Evolutionary conservation across 2,329 filamentous ascomycete genomes (phyloP).

Genomic region (Fusarium proliferatum): DNA sequence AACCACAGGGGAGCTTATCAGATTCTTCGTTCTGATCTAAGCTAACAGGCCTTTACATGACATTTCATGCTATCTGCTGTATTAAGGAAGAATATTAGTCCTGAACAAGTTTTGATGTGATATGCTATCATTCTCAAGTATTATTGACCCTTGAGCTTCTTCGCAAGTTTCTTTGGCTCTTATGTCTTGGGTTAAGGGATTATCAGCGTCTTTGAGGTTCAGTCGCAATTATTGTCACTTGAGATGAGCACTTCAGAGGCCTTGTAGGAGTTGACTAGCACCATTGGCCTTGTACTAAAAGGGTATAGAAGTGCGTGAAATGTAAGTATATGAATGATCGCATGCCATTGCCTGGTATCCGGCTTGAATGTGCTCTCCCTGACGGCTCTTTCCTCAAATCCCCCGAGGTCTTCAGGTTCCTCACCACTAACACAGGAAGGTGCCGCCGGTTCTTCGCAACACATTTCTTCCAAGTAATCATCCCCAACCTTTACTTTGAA

Average conservation of each 20-base stretch:
- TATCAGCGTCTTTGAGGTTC: not conserved
- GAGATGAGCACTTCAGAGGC: too few relatives aligned
- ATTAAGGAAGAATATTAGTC: not conserved
- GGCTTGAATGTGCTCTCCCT: too few relatives aligned
- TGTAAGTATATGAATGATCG: too few relatives aligned
- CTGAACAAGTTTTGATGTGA: not conserved
- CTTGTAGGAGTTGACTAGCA: not conserved
- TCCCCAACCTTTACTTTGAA: rapidly evolving
- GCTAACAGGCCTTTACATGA: too few relatives aligned
- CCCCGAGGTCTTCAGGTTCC: rapidly evolving
- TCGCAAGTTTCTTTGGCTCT: too few relatives aligned
- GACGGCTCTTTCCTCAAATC: not conserved
- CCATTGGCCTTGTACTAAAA: too few relatives aligned
- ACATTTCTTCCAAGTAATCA: rapidly evolving
- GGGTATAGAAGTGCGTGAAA: rapidly evolving
- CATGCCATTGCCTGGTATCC: not conserved
- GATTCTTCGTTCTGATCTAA: too few relatives aligned
- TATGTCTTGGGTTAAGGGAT: not conserved
- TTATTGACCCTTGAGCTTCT: not conserved
- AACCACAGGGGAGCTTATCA: too few relatives aligned
- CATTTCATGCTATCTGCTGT: too few relatives aligned
- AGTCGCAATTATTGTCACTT: not conserved
- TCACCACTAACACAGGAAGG: not conserved
- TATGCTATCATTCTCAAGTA: rapidly evolving
- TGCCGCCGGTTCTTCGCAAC: not conserved